Evolutionary conservation across 345 rosid genomes (phyloP).

Genomic region (Salix koriyanagi): DNA sequence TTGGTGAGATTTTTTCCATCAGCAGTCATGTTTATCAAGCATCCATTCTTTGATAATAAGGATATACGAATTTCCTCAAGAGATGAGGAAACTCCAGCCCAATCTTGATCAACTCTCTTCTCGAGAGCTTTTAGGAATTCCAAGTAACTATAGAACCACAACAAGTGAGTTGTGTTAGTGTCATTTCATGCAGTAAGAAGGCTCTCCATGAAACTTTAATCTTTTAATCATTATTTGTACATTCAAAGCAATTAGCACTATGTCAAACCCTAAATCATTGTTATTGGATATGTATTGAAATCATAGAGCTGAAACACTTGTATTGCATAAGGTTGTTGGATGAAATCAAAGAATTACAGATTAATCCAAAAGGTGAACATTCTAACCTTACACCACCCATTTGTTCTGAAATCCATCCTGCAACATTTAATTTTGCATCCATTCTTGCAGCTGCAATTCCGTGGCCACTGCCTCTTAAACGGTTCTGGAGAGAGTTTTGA

Average conservation of each 20-base stretch:
- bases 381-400: slow-evolving; percentile 94
- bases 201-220: not conserved
- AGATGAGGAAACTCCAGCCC: slow-evolving; percentile 82
- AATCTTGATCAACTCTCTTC: slow-evolving; percentile 77
- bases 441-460: slow-evolving; percentile 85
- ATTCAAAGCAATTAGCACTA: not conserved
- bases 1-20: slow-evolving; percentile 62
- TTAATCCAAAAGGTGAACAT: not conserved
- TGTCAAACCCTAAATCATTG: not conserved
- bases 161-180: slow-evolving; percentile 19
- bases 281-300: slow-evolving; percentile 1
- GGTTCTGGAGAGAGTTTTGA: slow-evolving; percentile 49
- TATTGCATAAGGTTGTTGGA: not conserved
- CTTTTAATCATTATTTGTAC: not conserved
- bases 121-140: slow-evolving; percentile 78
- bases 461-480: slow-evolving; percentile 88
- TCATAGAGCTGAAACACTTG: slow-evolving; percentile 4
- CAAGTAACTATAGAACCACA: slow-evolving; percentile 53
- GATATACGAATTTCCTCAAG: slow-evolving; percentile 83
- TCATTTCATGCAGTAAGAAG: not conserved
- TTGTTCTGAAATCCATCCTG: slow-evolving; percentile 98
- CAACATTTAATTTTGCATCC: slow-evolving; percentile 84
- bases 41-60: slow-evolving; percentile 66
- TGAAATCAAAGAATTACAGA: slow-evolving; percentile 1
- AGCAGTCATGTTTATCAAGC: slow-evolving; percentile 86